Conservation (phyloP, 345 rosid genomes). For the Hypericum perforatum region DNA sequence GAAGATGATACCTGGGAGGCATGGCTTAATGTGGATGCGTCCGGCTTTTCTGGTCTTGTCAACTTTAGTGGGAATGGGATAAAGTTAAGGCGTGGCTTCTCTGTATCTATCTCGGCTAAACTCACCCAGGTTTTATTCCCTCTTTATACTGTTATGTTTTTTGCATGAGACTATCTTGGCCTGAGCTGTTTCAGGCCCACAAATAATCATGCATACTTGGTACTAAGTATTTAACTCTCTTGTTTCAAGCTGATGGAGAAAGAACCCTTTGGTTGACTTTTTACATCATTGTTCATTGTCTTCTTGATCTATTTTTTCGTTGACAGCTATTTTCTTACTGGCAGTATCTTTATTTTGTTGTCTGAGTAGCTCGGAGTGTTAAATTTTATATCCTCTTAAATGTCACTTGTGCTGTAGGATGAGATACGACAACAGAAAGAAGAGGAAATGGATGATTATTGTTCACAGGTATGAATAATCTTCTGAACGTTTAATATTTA, state of each 20-base stretch:
- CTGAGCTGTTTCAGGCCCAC: too few species aligned
- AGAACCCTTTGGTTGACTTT: too few species aligned
- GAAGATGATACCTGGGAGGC: constrained; percentile 98
- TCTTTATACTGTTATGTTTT: background rate
- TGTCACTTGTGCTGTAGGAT: constrained; percentile 32
- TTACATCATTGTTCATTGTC: too few species aligned
- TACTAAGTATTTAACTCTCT: too few species aligned
- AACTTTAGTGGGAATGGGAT: constrained; percentile 59
- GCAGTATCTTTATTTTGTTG: too few species aligned
- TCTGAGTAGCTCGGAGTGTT: too few species aligned
- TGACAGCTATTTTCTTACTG: background rate
- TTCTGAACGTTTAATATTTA: too few species aligned
- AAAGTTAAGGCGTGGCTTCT: constrained; percentile 88
- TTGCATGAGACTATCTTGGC: background rate
- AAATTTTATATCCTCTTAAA: too few species aligned
- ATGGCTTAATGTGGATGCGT: constrained; percentile 75
- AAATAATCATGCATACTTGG: too few species aligned
- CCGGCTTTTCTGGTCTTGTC: constrained; percentile 61
- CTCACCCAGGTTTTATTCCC: constrained; percentile 60
- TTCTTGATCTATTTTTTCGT: too few species aligned
- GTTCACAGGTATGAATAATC: constrained; percentile 66
- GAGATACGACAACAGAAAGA: constrained; percentile 80
- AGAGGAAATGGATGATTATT: constrained; percentile 94
- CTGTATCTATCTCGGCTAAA: constrained; percentile 54
- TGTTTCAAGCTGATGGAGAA: too few species aligned